Evolutionary conservation across 1,139 yeast genomes (phyloP), one percentile per base, ranked within the genome.

Genomic region (Nakaseomyces uthaithaninus): DNA sequence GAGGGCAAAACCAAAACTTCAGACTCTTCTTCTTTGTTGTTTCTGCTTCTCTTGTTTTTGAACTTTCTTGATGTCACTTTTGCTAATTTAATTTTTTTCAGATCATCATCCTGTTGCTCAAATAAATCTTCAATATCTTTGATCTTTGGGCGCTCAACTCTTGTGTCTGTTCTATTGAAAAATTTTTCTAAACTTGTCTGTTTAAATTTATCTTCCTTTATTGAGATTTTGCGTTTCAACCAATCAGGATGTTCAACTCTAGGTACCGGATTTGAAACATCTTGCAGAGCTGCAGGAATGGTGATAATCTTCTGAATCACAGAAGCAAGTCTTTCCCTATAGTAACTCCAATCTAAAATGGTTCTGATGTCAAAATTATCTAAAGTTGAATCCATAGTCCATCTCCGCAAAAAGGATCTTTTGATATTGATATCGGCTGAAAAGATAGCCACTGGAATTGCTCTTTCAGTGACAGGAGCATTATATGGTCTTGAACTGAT

Each of bases 281-380:
- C 76, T 65, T 93, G 98, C 44, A 89, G 68, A 6, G 97, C 98
- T 7, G 99, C 99, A 2, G 99, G 99, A 52, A 93, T 91, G 0
- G 96, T 83, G 49, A 93, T 86, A 53, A 93, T 86, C 62, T 93
- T 93, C 60, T 89, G 96, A 31, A 93, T 79, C 10, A 89, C 95
- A 2, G 95, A 86, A 0, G 94, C 94, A 33, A 93, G 70, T 54
- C 99, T 76, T 53, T 87, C 96, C 50, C 81, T 72, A 58, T 93
- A 93, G 57, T 93, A 93, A 14, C 68, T 75, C 99, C 99, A 93
- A 62, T 93, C 98, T 47, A 93, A 73, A 38, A 93, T 83, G 26
- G 76, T 74, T 53, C 97, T 72, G 5, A 95, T 94, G 60, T 91
- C 96, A 57, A 85, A 85, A 40, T 80, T 76, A n/a, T 75, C 82